These are phyloP conservation scores for Wickerhamiella australiensis DNA, from an alignment of 805 yeast genomes.

Conservation along the genomic window DNA sequence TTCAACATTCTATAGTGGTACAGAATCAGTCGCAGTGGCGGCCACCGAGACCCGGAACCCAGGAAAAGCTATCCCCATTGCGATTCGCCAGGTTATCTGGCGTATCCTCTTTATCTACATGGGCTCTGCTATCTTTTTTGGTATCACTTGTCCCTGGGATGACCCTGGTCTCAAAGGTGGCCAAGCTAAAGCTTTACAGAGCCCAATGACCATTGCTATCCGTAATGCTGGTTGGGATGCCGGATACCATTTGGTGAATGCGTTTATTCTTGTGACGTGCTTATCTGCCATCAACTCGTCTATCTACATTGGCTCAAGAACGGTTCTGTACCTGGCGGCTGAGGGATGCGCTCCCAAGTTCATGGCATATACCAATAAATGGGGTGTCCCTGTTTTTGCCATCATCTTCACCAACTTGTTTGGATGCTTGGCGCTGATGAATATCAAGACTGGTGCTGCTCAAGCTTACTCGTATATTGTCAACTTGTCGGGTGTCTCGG, in stretches of 20 bases:
- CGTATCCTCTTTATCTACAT: constrained; percentile 45
- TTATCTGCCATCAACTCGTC: constrained; percentile 60
- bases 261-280: constrained; percentile 51
- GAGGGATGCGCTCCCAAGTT: constrained; percentile 49
- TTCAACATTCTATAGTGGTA: constrained; percentile 48
- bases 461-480: constrained; percentile 49
- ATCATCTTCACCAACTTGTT: constrained; percentile 42
- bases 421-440: constrained; percentile 42
- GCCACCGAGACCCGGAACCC: constrained; percentile 58
- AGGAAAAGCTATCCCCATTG: constrained; percentile 45
- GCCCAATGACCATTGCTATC: constrained; percentile 41
- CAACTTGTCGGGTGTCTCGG: constrained; percentile 53
- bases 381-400: constrained; percentile 56
- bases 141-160: constrained; percentile 48
- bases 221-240: constrained; percentile 41
- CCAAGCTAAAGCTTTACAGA: constrained; percentile 36
- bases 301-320: constrained; percentile 56
- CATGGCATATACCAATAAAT: constrained; percentile 39
- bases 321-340: constrained; percentile 51
- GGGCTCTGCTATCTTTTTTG: constrained; percentile 47
- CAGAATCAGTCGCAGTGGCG: constrained; percentile 48
- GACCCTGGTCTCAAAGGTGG: constrained; percentile 34
- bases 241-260: constrained; percentile 45
- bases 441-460: constrained; percentile 46
- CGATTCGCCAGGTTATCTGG: constrained; percentile 46